Conservation (phyloP, 208 protist species). For the Crithidia thermophila region DNA sequence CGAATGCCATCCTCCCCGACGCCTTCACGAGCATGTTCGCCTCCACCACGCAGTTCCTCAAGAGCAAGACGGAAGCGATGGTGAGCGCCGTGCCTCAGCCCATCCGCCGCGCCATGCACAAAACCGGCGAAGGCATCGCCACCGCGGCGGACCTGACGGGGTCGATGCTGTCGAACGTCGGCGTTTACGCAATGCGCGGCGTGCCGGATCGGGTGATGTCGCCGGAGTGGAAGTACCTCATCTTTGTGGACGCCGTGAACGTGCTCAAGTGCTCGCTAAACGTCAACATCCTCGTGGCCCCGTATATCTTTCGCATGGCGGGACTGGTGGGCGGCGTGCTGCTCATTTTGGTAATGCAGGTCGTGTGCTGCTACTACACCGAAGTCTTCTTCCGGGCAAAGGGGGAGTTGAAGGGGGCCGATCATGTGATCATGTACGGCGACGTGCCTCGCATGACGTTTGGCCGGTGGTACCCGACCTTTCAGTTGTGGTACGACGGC, state of each 20-base stretch:
- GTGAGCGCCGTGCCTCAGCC: constrained; percentile 31
- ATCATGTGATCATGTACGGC: constrained; percentile 48
- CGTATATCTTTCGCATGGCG: constrained; percentile 43
- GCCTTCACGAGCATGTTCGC: constrained; percentile 39
- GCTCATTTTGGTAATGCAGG: constrained; percentile 23
- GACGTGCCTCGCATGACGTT: constrained; percentile 48
- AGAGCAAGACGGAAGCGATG: constrained; percentile 29
- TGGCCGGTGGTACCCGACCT: constrained; percentile 31
- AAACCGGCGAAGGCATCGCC: constrained; percentile 26
- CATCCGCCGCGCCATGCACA: constrained; percentile 15
- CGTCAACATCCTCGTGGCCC: constrained; percentile 45
- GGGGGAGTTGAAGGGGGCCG: constrained; percentile 37
- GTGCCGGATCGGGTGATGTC: constrained; percentile 42
- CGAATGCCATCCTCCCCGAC: constrained; percentile 35
- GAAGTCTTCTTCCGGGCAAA: constrained; percentile 45
- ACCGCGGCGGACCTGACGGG: constrained; percentile 38
- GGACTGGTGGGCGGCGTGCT: constrained; percentile 39
- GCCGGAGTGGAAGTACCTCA: constrained; percentile 39
- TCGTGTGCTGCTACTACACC: constrained; percentile 37
- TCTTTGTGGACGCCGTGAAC: constrained; percentile 42
- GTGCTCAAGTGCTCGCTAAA: constrained; percentile 39
- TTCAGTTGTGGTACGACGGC: constrained; percentile 32
- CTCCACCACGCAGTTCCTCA: constrained; percentile 31
- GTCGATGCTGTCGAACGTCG: constrained; percentile 31
- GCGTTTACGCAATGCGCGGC: constrained; percentile 27